Conservation (phyloP, 2,329 filamentous ascomycete genomes). For the Hypomyces perniciosus region DNA sequence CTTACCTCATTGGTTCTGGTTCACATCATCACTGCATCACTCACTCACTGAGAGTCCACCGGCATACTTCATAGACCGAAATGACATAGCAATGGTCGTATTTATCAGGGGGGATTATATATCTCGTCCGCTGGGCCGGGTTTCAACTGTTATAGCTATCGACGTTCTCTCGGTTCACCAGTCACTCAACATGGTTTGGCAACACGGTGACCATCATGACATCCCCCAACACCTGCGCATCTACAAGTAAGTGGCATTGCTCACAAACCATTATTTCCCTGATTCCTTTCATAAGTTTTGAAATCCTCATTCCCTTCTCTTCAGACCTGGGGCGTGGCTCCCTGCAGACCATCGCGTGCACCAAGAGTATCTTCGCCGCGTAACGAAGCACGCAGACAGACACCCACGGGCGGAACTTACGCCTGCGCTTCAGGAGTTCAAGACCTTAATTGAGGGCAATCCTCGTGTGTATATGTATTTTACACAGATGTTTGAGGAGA, state of each 20-base stretch:
- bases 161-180: too few species aligned
- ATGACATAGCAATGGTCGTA: too few species aligned
- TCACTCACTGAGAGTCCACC: too few species aligned
- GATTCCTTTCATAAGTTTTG: not conserved
- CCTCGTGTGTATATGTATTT: constrained; percentile 62
- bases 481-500: constrained; percentile 56
- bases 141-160: too few species aligned
- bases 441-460: constrained; percentile 58
- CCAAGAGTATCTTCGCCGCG: constrained; percentile 54
- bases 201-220: constrained; percentile 44
- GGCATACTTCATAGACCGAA: too few species aligned
- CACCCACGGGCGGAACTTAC: constrained; percentile 44
- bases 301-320: not conserved
- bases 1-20: too few species aligned
- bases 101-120: too few species aligned
- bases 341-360: constrained; percentile 57
- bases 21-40: too few species aligned
- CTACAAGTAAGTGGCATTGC: constrained; percentile 33
- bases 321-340: constrained; percentile 54
- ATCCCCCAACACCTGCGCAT: constrained; percentile 44
- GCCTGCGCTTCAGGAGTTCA: constrained; percentile 59
- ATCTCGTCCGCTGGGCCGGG: too few species aligned
- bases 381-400: constrained; percentile 50
- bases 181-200: constrained; percentile 38
- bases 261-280: not conserved